Percentiles rank a stretch among this genome's conserved stretches.
Evolutionary conservation across 148 eudicot genomes (phyloP).

Genomic region (Rhododendron williamsianum): DNA sequence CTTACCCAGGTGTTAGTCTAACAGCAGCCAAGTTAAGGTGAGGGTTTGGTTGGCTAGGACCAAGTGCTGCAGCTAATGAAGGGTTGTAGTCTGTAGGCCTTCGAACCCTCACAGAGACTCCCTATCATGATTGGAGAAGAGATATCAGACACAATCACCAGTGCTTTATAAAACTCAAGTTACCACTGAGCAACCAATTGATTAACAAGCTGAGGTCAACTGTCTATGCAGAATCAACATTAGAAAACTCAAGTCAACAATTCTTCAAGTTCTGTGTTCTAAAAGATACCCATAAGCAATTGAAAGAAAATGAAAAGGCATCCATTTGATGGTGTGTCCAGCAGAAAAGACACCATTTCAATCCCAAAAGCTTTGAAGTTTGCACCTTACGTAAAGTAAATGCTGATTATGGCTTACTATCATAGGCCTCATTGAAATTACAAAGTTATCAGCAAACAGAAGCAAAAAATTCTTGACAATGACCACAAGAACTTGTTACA

Average conservation of each 20-base stretch:
- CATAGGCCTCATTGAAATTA: background rate
- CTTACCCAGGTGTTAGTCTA: conserved; percentile 81
- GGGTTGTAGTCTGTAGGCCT: conserved; percentile 95
- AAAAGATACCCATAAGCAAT: background rate
- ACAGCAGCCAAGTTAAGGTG: conserved; percentile 80
- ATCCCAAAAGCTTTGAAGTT: background rate
- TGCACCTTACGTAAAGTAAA: background rate
- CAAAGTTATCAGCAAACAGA: background rate
- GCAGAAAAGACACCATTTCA: background rate
- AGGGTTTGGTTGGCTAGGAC: conserved; percentile 86
- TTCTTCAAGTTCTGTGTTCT: background rate
- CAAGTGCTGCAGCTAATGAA: conserved; percentile 76
- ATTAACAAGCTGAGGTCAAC: background rate
- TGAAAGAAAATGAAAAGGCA: background rate
- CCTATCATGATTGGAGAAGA: conserved; percentile 36
- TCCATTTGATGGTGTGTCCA: background rate
- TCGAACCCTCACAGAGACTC: conserved; percentile 77
- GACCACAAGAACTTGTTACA: background rate
- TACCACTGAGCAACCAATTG: background rate
- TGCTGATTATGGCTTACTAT: background rate
- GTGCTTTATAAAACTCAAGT: background rate
- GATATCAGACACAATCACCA: background rate
- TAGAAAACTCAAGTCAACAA: background rate
- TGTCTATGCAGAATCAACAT: background rate
- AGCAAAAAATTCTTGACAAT: background rate